Evolutionary conservation across 2,329 filamentous ascomycete species (phyloP).

Genomic region (Aulographum hederae): DNA sequence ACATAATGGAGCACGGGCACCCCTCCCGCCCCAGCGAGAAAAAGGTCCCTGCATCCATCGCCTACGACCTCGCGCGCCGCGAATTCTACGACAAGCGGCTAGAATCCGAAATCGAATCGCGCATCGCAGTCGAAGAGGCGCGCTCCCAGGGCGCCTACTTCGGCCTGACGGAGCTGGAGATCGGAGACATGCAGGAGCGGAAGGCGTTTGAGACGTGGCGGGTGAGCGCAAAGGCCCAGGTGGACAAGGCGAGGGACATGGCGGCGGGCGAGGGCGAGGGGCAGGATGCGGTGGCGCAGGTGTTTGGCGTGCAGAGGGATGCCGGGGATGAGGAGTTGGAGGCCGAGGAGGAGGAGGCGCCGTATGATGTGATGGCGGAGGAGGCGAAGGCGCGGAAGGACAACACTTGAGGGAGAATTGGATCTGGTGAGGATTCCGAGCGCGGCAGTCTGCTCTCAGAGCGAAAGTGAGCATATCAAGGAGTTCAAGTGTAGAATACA

Average conservation of each 20-base stretch:
- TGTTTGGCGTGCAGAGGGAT: too few species aligned
- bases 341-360: too few species aligned
- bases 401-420: too few species aligned
- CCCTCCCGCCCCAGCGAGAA: constrained; percentile 51
- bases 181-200: constrained; percentile 72
- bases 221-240: constrained; percentile 46
- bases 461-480: too few species aligned
- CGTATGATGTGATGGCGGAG: too few species aligned
- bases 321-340: too few species aligned
- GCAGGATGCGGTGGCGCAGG: neutral
- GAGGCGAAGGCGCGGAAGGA: too few species aligned
- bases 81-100: constrained; percentile 84
- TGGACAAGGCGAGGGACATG: constrained; percentile 28
- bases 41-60: constrained; percentile 16
- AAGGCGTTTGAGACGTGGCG: constrained; percentile 70
- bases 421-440: too few species aligned
- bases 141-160: constrained; percentile 75
- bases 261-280: constrained; percentile 13
- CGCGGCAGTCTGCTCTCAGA: too few species aligned
- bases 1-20: constrained; percentile 82
- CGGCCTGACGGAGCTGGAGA: constrained; percentile 53
- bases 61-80: constrained; percentile 73
- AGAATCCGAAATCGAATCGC: constrained; percentile 61
- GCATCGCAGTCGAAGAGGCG: constrained; percentile 78
- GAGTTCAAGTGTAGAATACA: too few species aligned